Evolutionary conservation across 139 green algal genomes (phyloP), one percentile per base, ranked within the genome.

Genomic region (Asterochloris sp.): DNA sequence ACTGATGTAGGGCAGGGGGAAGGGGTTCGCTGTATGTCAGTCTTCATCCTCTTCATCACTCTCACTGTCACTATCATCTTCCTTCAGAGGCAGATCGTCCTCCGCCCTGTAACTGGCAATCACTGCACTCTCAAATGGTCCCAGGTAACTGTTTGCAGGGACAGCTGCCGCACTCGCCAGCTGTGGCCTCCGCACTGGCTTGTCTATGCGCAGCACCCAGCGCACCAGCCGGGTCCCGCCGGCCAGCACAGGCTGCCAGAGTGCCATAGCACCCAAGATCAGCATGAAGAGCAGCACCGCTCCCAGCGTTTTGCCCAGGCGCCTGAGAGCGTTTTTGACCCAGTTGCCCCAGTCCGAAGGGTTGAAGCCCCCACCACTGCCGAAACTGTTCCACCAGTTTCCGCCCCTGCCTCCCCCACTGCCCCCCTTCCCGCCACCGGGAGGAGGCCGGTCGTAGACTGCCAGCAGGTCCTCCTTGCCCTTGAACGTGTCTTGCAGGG

Each of bases 401-500:
- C 76, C 76, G 24, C 54, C 23, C 29, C 75, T n/a, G 29, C 74
- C 74, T 78, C 63, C 63, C 19, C 73, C 73, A 24, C 26, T 28
- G 19, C 74, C 74, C 63, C 63, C 63, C 12, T 54, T 54, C 1
- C 76, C 76, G 13, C 24, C 11, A 8, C 76, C 76, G 38, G 60
- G 60, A 69, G 76, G 76, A 16, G 76, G 60, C 29, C 68, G 60
- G 54, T 80, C 76, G 54, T 80, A 69, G 17, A 69, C 76, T n/a
- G 76, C 76, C 47, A 80, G 24, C 54, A 80, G 23, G 21, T 80
- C 76, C 23, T 38, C 76, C 76, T 69, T 80, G 76, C 26, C 76
- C 24, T 80, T 80, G 60, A 80, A 80, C 54, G 68, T 69, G 60
- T 69, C 76, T 69, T 80, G 76, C 76, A 80, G 26, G 23, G 76